Base-by-base conservation (phyloP, 2,329 filamentous ascomycete species). In the Orbilia javanica region DNA sequence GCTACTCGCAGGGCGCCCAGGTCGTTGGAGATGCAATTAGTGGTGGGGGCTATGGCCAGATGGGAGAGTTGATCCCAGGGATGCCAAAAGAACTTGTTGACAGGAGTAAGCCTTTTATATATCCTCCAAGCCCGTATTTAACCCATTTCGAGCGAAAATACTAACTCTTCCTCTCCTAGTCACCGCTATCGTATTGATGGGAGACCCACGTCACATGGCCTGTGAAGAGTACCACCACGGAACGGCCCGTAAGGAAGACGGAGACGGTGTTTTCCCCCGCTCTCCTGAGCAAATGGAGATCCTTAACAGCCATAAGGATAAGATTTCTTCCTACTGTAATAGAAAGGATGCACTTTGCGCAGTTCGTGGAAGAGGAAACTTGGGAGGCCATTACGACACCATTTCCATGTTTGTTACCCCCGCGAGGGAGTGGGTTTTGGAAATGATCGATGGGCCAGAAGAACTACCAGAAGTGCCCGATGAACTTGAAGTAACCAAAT, bases 1-100 rank as follows among this genome's bases (percentile, higher is more conserved):
- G 83, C 10, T 83, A 83, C 73, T 83, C 82, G 11, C 82, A 84
- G 70, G 83, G 83, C 1, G 83, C 81, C 1, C 80, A 82, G 60
- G 76, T 83, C 25, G 80, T 83, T 55, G 81, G 81, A 1, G 82
- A 83, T 76, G 79, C 80, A 13, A 62, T 83, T 52, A 81, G 81
- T 39, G 82, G 82, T n/a, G 81, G 82, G 5, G 82, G 82, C 2
- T 63, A 3, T n/a, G 76, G 46, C 5, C 20, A 79, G 13, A 75
- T 81, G 66, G 80, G 80, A 10, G 5, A 74, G 25, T 48, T 65
- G 5, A 80, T 77, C n/a, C 20, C 63, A 6, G 57, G 78, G 15
- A 64, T 81, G 70, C 27, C 63, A n/a, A 15, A 48, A 15, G 64
- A 46, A 4, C 63, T 81, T 48, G 67, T 69, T n/a, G 39, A 64